Base-by-base conservation (phyloP, 805 yeast species). In the Alloascoidea africana region DNA sequence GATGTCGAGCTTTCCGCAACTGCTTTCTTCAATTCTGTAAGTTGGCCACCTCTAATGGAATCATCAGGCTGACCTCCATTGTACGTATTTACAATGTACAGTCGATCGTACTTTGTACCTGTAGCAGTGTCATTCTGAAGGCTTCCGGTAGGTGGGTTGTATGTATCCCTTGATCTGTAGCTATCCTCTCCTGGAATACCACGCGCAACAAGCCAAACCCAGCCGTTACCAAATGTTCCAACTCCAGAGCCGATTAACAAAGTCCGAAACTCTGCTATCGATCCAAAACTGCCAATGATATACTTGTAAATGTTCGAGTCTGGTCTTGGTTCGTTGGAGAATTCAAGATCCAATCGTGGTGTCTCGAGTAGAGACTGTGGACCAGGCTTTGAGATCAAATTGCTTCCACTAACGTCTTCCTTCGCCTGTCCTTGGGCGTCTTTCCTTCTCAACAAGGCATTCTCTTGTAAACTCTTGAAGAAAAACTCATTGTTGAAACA, bases 21-120 rank as follows among this genome's bases (percentile, higher is more conserved):
- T 44, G 60, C 70, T 44, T 73, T 76, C 14, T 66, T 69, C 41
- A 68, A 66, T 39, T 43, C 44, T n/a, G 38, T 14, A 15, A 19
- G 15, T 23, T 41, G 27, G 65, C 67, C 14, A 81, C 65, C 16
- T 30, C 65, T 52, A 30, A 52, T 51, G 66, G 65, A 54, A 36
- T 77, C 70, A 46, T 76, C 77, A 18, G 95, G 94, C 4, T 83
- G 67, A 3, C 97, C 97, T 4, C 87, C 76, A 51, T 84, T 85
- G 58, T 85, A 85, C n/a, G 95, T 79, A 57, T 85, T 81, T 40
- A 83, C 58, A 5, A 91, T 62, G 37, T 73, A 76, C 48, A 91
- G 64, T 19, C 66, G 60, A 40, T 70, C 70, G 41, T 49, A 63
- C 35, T 47, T 34, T 8, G 11, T n/a, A 16, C 11, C 11, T 11